These are phyloP conservation scores for Paramecium caudatum DNA, from an alignment of 73 alveolate species.

Conservation along the genomic window DNA sequence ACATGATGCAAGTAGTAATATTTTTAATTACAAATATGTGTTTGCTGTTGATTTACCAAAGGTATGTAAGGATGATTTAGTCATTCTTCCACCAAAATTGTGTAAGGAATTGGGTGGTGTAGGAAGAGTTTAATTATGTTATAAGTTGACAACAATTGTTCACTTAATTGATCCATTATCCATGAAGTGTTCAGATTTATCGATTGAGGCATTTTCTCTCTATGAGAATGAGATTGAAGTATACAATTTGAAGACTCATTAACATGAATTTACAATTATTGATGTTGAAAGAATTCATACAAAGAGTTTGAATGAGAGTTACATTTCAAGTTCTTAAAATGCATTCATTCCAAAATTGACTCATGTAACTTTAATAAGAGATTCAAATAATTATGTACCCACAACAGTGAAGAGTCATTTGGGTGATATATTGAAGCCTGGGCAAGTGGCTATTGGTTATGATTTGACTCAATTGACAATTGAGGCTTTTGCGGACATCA, in stretches of 20 bases:
- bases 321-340: constrained; percentile 83
- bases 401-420: constrained; percentile 81
- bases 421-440: constrained; percentile 87
- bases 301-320: constrained; percentile 80
- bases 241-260: constrained; percentile 75
- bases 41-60: constrained; percentile 96
- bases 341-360: constrained; percentile 77
- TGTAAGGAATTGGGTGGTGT: constrained; percentile 96
- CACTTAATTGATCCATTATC: constrained; percentile 95
- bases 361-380: constrained; percentile 52
- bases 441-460: constrained; percentile 86
- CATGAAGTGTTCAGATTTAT: constrained; percentile 91
- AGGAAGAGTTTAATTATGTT: constrained; percentile 95
- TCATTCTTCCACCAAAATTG: constrained; percentile 89
- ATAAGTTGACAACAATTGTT: constrained; percentile 91
- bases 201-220: constrained; percentile 93
- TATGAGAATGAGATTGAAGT: constrained; percentile 81
- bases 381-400: constrained; percentile 75
- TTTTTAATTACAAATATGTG: constrained; percentile 91
- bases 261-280: constrained; percentile 80
- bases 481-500: constrained; percentile 83
- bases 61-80: constrained; percentile 97
- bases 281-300: constrained; percentile 83
- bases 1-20: constrained; percentile 93
- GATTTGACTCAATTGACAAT: constrained; percentile 83